phyloP scores from a whole-genome alignment of 192 early-diverging fungal species.

The Coemansia furcata region DNA sequence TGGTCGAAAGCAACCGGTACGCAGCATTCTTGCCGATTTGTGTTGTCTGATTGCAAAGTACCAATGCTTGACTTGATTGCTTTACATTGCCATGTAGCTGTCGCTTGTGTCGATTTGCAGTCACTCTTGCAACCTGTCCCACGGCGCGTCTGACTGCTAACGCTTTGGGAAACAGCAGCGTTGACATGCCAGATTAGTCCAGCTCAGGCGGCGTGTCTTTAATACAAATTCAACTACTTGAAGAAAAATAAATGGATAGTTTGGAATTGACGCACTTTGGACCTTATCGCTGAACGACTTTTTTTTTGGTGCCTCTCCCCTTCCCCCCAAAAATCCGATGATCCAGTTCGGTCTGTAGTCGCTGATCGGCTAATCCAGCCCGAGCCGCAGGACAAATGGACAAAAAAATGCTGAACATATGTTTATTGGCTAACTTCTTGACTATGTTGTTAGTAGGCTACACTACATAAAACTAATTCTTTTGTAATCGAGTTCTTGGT shows the following conservation, averaged over 20 bases:
- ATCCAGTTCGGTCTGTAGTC: neutral
- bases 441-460: neutral
- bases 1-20: neutral
- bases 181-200: conserved; percentile 4
- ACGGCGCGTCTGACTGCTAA: neutral
- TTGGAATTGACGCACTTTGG: neutral
- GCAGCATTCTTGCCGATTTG: neutral
- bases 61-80: neutral
- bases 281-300: neutral
- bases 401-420: neutral
- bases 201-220: neutral
- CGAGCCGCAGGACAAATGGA: neutral
- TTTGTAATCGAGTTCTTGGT: too few species aligned
- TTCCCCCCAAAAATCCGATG: neutral
- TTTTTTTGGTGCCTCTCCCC: neutral
- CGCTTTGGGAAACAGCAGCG: neutral
- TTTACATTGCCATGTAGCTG: neutral
- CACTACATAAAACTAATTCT: neutral
- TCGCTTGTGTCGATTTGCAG: neutral
- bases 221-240: neutral
- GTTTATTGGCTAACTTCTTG: neutral
- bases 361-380: neutral
- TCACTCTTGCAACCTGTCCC: neutral
- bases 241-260: neutral
- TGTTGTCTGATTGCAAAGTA: neutral